phyloP scores from a whole-genome alignment of 2,329 filamentous ascomycete genomes.

The Celoporthe dispersa region DNA sequence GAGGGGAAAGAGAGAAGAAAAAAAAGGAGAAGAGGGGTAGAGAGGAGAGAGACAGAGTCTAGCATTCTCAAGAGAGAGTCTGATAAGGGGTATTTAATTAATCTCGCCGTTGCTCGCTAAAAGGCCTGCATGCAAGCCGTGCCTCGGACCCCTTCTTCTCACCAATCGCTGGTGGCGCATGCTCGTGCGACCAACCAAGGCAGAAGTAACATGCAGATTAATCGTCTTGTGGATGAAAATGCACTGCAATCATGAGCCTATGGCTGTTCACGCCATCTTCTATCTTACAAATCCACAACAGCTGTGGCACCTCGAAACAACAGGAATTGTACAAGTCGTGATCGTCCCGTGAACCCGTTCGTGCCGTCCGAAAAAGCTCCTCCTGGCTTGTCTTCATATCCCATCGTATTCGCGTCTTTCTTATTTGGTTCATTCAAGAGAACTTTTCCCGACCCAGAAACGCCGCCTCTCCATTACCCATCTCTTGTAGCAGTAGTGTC shows the following conservation, averaged over 20 bases:
- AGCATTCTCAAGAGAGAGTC: background rate
- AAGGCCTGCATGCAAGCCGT: background rate
- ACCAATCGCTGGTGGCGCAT: background rate
- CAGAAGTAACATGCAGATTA: background rate
- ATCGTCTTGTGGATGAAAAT: background rate
- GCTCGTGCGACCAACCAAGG: background rate
- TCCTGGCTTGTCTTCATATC: conserved; percentile 5
- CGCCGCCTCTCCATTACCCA: conserved; percentile 13
- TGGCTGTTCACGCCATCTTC: conserved; percentile 9
- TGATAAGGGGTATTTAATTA: background rate
- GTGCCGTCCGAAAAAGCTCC: background rate
- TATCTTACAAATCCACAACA: conserved; percentile 27
- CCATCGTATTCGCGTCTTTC: background rate
- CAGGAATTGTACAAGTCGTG: conserved; percentile 26
- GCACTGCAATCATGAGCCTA: background rate
- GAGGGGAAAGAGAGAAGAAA: background rate
- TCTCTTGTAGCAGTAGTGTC: background rate
- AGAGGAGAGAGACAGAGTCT: background rate
- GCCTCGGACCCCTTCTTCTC: background rate
- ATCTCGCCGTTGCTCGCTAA: background rate
- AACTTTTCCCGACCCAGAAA: conserved; percentile 11
- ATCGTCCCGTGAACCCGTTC: background rate
- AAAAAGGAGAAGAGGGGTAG: background rate
- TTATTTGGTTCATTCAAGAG: background rate
- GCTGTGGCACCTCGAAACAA: background rate